A percentile compares a stretch with the other conserved stretches of the same genome.
These are phyloP conservation scores for Albophoma yamanashiensis DNA, from an alignment of 2,329 filamentous ascomycete genomes.

Conservation along the genomic window DNA sequence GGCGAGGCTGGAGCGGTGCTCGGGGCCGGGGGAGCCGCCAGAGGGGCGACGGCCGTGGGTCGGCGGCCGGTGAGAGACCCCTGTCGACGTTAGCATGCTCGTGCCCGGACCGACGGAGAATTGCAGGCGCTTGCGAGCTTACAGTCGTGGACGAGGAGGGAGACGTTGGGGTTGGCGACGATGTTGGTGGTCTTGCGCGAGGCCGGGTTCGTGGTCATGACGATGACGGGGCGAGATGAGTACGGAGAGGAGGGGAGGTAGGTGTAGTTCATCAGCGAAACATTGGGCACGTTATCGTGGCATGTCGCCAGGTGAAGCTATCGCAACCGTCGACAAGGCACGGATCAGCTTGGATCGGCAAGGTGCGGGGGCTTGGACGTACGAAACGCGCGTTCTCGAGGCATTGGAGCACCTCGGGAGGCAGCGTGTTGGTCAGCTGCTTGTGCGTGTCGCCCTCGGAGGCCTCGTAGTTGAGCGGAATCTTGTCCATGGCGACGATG, in stretches of 20 bases:
- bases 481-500: slow-evolving; percentile 42
- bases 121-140: slow-evolving; percentile 6
- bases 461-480: slow-evolving; percentile 64
- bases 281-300: slow-evolving; percentile 71
- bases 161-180: slow-evolving; percentile 74
- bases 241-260: slow-evolving; percentile 75
- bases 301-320: slow-evolving; percentile 95
- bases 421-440: slow-evolving; percentile 58
- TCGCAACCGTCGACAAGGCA: neutral
- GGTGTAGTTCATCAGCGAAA: slow-evolving; percentile 98
- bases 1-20: slow-evolving; percentile 64
- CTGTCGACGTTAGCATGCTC: slow-evolving; percentile 15
- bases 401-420: slow-evolving; percentile 78
- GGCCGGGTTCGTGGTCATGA: slow-evolving; percentile 81
- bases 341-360: neutral
- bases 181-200: slow-evolving; percentile 78
- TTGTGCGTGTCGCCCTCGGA: slow-evolving; percentile 65
- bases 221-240: slow-evolving; percentile 65
- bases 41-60: slow-evolving; percentile 51
- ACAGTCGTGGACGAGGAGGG: slow-evolving; percentile 92
- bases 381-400: slow-evolving; percentile 94
- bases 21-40: slow-evolving; percentile 52
- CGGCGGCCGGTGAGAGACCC: slow-evolving; percentile 86
- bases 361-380: slow-evolving; percentile 21
- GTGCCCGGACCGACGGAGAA: no score